Evolutionary conservation across 2,329 filamentous ascomycete species (phyloP).

Genomic region (Rhytidhysteron rufulum): DNA sequence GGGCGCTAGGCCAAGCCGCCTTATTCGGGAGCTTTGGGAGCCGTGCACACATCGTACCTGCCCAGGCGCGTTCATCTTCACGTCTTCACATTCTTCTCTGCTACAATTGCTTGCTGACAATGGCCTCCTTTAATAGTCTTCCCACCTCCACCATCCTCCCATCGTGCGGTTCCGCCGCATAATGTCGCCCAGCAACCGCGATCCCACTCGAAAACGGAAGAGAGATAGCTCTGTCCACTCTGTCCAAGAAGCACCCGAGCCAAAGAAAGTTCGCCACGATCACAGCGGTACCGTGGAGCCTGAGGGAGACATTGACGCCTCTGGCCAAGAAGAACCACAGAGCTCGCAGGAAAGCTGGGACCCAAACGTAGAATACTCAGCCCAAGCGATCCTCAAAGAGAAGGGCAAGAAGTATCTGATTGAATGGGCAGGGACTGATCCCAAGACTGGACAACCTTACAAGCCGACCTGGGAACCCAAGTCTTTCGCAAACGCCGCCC

Average conservation of each 20-base stretch:
- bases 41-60: no score
- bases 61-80: no score
- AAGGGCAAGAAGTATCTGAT: conserved; percentile 46
- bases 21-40: no score
- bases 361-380: not conserved
- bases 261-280: conserved; percentile 8
- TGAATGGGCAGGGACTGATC: conserved; percentile 53
- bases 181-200: conserved; percentile 15
- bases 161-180: conserved; percentile 17
- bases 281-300: not conserved
- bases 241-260: conserved; percentile 15
- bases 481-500: conserved; percentile 25
- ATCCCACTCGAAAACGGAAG: conserved; percentile 10
- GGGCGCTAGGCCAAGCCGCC: no score
- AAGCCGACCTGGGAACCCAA: conserved; percentile 51
- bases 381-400: conserved; percentile 29
- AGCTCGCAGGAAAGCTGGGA: not conserved
- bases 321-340: not conserved
- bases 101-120: conserved; percentile 13
- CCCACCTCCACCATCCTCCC: not conserved
- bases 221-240: conserved; percentile 10
- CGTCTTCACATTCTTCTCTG: no score
- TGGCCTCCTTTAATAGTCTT: conserved; percentile 11
- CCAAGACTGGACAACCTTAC: conserved; percentile 47
- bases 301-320: no score